Evolutionary conservation across 305 asterid species (phyloP), one percentile per base, ranked within the genome.

Genomic region (Fraxinus xanthoxyloides): DNA sequence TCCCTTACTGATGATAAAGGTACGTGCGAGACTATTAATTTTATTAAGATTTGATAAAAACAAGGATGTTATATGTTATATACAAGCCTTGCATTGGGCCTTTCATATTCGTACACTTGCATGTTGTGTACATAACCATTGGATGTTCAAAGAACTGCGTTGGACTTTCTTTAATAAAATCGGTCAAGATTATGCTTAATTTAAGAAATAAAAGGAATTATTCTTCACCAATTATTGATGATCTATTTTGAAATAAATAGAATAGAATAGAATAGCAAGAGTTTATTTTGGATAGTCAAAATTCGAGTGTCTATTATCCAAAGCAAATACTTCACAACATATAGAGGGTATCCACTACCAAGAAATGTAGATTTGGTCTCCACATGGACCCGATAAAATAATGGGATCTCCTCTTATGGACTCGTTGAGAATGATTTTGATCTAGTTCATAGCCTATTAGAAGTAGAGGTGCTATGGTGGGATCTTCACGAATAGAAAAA

Each of bases 51-150:
- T 65, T 24, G 34, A 10, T 8, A 10, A 26, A 65, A 65, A 65
- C 73, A 26, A 65, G 73, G 10, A 26, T 24, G 2, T 9, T 9
- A 65, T 12, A 7, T 63, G 32, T 65, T 3, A 24, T 61, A 21
- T 56, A 19, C 8, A 30, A 61, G 31, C 72, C 26, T 67, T 67
- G 21, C 74, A 12, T 67, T 67, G 74, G 74, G 74, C 36, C 74
- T 67, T 67, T 67, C 74, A 67, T 67, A 28, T 26, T 67, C 74
- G 36, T 67, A 67, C 74, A 67, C 74, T 67, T 24, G 74, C 36
- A 4, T 10, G n/a, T 67, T 26, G 74, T 67, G 32, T 24, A 67
- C 74, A 28, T 4, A 2, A 10, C 74, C 35, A 67, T 67, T 67
- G 74, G 35, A 67, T 28, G 4, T 67, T 67, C 19, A 26, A 10